Percentiles rank a stretch among this genome's conserved stretches.
phyloP scores from a whole-genome alignment of 345 rosid species.

The Corchorus olitorius region DNA sequence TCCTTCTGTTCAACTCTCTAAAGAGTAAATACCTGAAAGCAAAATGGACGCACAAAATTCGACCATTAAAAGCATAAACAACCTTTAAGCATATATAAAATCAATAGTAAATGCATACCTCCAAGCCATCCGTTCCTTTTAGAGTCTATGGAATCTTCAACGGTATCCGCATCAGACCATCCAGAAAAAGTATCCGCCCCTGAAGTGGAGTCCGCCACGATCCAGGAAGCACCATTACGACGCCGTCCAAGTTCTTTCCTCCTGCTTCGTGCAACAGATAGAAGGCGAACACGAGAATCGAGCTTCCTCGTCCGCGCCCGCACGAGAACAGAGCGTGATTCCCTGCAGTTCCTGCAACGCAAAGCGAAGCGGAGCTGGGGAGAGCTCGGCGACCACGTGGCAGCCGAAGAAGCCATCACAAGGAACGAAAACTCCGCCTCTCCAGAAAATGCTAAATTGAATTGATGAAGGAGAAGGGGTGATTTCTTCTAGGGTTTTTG shows the following conservation, averaged over 20 bases:
- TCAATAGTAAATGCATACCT: constrained; percentile 44
- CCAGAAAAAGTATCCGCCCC: constrained; percentile 58
- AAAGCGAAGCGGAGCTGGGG: constrained; percentile 87
- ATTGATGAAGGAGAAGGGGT: constrained; percentile 19
- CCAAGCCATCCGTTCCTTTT: constrained; percentile 54
- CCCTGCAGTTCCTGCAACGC: constrained; percentile 31
- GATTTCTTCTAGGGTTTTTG: constrained; percentile 29
- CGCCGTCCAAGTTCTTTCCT: constrained; percentile 1
- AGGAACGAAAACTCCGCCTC: not conserved
- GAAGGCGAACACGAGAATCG: constrained; percentile 28
- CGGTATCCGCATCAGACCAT: constrained; percentile 61
- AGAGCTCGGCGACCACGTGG: constrained; percentile 67
- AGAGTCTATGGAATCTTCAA: constrained; percentile 36
- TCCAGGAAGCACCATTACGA: constrained; percentile 30
- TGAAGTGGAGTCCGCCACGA: constrained; percentile 37
- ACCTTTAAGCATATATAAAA: not conserved
- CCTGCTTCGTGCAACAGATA: constrained; percentile 37
- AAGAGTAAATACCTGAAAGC: not conserved
- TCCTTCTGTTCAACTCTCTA: not conserved
- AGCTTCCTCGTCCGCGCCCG: constrained; percentile 38
- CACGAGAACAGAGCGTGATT: constrained; percentile 26
- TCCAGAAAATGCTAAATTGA: constrained; percentile 25
- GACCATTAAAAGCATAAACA: not conserved
- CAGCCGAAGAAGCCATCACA: constrained; percentile 51
- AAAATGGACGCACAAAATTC: not conserved